Percentiles rank a stretch among this genome's conserved stretches.
phyloP scores from a whole-genome alignment of 306 rosid genomes.

The Gleditsia sinensis region DNA sequence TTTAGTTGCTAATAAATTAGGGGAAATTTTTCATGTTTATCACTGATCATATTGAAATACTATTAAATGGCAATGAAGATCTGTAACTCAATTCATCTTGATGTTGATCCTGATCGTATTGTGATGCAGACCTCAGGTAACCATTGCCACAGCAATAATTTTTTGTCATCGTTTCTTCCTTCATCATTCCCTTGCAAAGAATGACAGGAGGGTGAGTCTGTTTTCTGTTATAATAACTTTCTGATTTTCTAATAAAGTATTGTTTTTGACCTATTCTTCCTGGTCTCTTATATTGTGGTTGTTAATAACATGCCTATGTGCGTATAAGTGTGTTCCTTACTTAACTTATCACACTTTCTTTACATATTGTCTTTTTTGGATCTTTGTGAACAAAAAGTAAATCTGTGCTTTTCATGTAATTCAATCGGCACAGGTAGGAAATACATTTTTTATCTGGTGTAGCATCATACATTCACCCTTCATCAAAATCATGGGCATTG shows the following conservation, averaged over 20 bases:
- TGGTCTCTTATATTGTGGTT: too few relatives aligned
- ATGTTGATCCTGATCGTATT: constrained; percentile 29
- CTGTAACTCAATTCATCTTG: constrained; percentile 16
- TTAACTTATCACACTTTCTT: too few relatives aligned
- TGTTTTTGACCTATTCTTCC: too few relatives aligned
- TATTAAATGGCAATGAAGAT: not conserved
- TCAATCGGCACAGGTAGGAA: not conserved
- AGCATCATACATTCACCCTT: not conserved
- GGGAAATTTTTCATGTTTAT: not conserved
- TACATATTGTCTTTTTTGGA: not conserved
- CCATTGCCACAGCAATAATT: constrained; percentile 96
- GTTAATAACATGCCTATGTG: too few relatives aligned
- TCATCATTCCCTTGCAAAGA: constrained; percentile 92
- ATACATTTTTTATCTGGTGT: not conserved
- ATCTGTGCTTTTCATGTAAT: not conserved
- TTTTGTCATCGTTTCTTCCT: constrained; percentile 96
- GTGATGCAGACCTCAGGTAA: constrained; percentile 91
- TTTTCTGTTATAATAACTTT: constrained; percentile 17
- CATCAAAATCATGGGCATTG: not conserved
- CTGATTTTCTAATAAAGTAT: too few relatives aligned
- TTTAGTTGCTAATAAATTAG: constrained; percentile 3
- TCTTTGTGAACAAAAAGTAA: not conserved
- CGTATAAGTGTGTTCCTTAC: too few relatives aligned
- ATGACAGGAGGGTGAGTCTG: constrained; percentile 91
- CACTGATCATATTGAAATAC: constrained; percentile 2